These are phyloP conservation scores for Flammula alnicola DNA, from an alignment of 1,284 basidiomycete genomes.

Conservation along the genomic window DNA sequence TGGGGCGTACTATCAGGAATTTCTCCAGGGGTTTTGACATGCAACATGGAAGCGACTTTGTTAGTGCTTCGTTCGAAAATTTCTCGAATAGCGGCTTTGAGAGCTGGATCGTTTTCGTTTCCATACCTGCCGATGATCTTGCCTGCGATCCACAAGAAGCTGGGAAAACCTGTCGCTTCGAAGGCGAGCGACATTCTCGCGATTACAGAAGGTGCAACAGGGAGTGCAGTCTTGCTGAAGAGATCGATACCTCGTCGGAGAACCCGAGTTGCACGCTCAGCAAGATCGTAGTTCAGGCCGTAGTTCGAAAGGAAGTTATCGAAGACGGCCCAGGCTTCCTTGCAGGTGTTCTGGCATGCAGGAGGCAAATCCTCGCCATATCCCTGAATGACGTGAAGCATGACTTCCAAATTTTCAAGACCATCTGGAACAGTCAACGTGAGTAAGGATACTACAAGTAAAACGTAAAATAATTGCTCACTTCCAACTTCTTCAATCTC, in stretches of 20 bases:
- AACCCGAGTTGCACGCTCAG: slow-evolving; percentile 88
- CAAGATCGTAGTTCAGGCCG: slow-evolving; percentile 78
- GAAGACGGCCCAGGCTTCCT: slow-evolving; percentile 85
- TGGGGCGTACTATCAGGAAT: slow-evolving; percentile 73
- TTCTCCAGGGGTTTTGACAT: slow-evolving; percentile 67
- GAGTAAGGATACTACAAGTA: slow-evolving; percentile 7
- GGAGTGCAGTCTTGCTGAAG: slow-evolving; percentile 73
- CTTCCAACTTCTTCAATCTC: slow-evolving; percentile 67
- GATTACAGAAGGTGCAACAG: slow-evolving; percentile 75
- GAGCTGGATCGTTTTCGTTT: slow-evolving; percentile 54
- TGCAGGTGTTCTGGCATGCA: slow-evolving; percentile 79
- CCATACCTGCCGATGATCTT: slow-evolving; percentile 82
- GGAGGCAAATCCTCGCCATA: slow-evolving; percentile 84
- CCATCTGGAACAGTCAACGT: slow-evolving; percentile 52
- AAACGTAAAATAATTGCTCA: slow-evolving; percentile 41
- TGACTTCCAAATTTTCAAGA: slow-evolving; percentile 88
- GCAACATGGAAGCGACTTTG: slow-evolving; percentile 71
- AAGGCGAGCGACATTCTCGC: slow-evolving; percentile 81
- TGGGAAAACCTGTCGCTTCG: slow-evolving; percentile 81
- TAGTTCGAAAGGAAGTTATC: slow-evolving; percentile 83
- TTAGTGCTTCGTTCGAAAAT: slow-evolving; percentile 79
- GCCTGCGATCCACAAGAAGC: slow-evolving; percentile 94
- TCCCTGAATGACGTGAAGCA: slow-evolving; percentile 79
- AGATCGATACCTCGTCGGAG: slow-evolving; percentile 84
- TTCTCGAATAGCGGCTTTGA: slow-evolving; percentile 62